Percentiles rank a stretch among this genome's conserved stretches.
phyloP scores from a whole-genome alignment of 2,329 filamentous ascomycete species.

The Trichoderma aggressivum region DNA sequence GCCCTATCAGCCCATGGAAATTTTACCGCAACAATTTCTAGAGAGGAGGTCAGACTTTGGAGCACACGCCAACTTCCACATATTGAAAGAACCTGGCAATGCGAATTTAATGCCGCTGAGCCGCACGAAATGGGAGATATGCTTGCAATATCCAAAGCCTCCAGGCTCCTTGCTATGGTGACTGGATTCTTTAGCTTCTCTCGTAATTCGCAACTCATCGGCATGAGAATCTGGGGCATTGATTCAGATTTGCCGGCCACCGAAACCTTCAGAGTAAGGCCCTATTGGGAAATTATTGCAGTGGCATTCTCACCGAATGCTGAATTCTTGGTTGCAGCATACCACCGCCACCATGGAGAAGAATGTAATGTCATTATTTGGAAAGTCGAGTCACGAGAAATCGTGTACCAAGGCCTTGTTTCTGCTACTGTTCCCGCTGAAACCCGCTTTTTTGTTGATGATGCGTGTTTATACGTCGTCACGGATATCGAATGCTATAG shows the following conservation, averaged over 20 bases:
- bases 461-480: not conserved
- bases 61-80: not conserved
- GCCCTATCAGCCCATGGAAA: not conserved
- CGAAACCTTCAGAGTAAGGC: no score
- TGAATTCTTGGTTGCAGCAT: not conserved
- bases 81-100: not conserved
- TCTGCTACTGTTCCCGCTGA: not conserved
- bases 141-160: not conserved
- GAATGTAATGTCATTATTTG: not conserved
- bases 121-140: no score
- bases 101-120: no score
- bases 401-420: not conserved
- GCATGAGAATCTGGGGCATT: no score
- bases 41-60: not conserved
- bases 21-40: not conserved
- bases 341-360: no score
- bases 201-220: no score
- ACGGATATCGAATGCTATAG: not conserved
- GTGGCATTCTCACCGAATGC: not conserved
- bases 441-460: not conserved
- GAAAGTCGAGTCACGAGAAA: not conserved
- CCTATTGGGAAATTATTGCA: not conserved
- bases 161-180: not conserved
- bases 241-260: no score
- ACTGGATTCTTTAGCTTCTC: no score